Percentiles rank a stretch among this genome's conserved stretches.
phyloP scores from a whole-genome alignment of 2,329 filamentous ascomycete genomes.

The Diplodia scrobiculata region DNA sequence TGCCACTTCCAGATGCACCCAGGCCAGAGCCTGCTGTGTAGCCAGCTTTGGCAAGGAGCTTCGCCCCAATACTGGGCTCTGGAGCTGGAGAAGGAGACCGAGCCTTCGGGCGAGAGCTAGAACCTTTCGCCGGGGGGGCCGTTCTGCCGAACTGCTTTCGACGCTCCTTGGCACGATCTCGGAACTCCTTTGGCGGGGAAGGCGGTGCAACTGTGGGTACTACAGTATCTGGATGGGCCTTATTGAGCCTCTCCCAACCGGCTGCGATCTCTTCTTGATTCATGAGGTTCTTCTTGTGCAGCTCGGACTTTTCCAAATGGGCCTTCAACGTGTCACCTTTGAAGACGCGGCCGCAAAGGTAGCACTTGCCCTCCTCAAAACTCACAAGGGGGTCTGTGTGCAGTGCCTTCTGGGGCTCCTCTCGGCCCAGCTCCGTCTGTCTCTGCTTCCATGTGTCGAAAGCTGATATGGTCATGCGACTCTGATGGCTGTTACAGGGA shows the following conservation, averaged over 20 bases:
- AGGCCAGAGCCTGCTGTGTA: conserved; percentile 68
- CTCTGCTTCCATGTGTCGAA: conserved; percentile 20
- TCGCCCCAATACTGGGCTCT: conserved; percentile 66
- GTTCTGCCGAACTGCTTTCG: conserved; percentile 23
- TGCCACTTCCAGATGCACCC: conserved; percentile 64
- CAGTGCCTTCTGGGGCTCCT: background rate
- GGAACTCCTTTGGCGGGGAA: conserved; percentile 12
- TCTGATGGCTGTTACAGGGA: background rate
- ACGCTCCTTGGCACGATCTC: conserved; percentile 26
- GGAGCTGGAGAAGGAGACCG: conserved; percentile 41
- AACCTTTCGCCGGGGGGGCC: conserved; percentile 34
- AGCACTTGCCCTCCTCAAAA: conserved; percentile 14
- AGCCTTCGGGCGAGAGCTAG: conserved; percentile 37
- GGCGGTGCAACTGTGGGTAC: background rate
- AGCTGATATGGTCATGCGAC: conserved; percentile 6
- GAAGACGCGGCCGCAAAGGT: conserved; percentile 26
- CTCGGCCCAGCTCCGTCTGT: conserved; percentile 13
- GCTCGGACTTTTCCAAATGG: conserved; percentile 19
- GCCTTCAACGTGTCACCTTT: conserved; percentile 16
- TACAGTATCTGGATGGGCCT: conserved; percentile 16
- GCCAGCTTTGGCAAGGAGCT: conserved; percentile 71
- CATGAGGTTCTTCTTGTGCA: conserved; percentile 23
- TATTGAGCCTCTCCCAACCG: conserved; percentile 25
- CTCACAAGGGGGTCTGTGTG: conserved; percentile 20
- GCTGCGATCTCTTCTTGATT: conserved; percentile 20